phyloP scores from a whole-genome alignment of 2,329 filamentous ascomycete species.

The Fusarium fracticaudum region DNA sequence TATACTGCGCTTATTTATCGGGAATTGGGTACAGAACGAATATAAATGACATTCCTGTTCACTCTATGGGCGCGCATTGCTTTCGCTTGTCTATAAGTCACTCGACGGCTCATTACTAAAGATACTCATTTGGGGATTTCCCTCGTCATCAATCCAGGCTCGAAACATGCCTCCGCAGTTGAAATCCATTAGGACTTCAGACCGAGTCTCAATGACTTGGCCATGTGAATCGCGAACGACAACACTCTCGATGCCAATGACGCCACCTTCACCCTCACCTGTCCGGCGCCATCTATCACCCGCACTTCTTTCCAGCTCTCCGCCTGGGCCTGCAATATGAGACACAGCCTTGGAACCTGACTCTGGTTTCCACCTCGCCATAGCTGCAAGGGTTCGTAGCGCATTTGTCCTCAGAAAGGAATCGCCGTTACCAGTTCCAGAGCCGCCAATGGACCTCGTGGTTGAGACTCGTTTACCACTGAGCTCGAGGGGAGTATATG shows the following conservation, averaged over 20 bases:
- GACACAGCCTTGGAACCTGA: conserved; percentile 67
- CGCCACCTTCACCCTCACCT: conserved; percentile 84
- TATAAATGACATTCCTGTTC: conserved; percentile 40
- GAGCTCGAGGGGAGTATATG: conserved; percentile 48
- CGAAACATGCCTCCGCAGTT: conserved; percentile 92
- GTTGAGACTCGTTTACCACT: conserved; percentile 16
- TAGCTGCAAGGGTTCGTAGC: conserved; percentile 75
- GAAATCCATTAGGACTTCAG: conserved; percentile 76
- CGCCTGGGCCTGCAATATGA: conserved; percentile 74
- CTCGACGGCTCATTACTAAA: conserved; percentile 47
- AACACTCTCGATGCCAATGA: conserved; percentile 80
- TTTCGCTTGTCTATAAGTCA: conserved; percentile 8
- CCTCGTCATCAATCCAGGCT: conserved; percentile 75
- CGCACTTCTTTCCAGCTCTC: conserved; percentile 79
- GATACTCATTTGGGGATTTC: conserved; percentile 62
- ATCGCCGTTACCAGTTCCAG: conserved; percentile 89
- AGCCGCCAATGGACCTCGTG: conserved; percentile 65
- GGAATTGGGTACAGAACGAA: conserved; percentile 36
- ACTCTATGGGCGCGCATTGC: not conserved
- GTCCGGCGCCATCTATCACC: conserved; percentile 76
- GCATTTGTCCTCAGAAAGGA: conserved; percentile 81
- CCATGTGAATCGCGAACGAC: conserved; percentile 57
- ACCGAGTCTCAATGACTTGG: conserved; percentile 51
- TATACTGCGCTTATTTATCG: conserved; percentile 19
- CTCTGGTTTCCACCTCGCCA: conserved; percentile 69